Percentiles rank a stretch among this genome's conserved stretches.
phyloP scores from a whole-genome alignment of 345 rosid genomes.

The Acer saccharum region DNA sequence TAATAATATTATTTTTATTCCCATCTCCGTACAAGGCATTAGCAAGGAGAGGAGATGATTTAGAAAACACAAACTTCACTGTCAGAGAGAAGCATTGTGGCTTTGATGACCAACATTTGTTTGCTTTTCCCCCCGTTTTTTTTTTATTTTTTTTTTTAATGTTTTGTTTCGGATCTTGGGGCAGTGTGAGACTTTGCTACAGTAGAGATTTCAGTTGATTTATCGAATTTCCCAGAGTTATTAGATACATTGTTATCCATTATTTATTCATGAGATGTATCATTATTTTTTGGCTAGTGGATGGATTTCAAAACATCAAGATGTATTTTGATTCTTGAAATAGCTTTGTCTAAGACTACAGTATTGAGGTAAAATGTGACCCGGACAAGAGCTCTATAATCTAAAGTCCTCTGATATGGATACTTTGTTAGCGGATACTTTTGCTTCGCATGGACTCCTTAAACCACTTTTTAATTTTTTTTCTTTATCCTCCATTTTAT shows the following conservation, averaged over 20 bases:
- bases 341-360: not conserved
- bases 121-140: no score
- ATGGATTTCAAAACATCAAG: not conserved
- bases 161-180: no score
- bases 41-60: no score
- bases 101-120: no score
- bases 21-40: no score
- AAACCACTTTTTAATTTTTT: not conserved
- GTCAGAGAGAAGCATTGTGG: not conserved
- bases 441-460: not conserved
- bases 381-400: not conserved
- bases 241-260: not conserved
- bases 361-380: not conserved
- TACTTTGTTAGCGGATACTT: not conserved
- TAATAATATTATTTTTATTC: no score
- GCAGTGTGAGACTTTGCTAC: no score
- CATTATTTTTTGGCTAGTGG: not conserved
- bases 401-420: not conserved
- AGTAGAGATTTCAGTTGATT: not conserved
- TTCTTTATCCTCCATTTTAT: not conserved
- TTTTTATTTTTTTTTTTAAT: no score
- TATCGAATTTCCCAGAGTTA: not conserved
- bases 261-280: not conserved
- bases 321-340: not conserved
- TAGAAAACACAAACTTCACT: not conserved